Evolutionary conservation across 163 green algal genomes (phyloP).

Genomic region (Scenedesmus sp.): DNA sequence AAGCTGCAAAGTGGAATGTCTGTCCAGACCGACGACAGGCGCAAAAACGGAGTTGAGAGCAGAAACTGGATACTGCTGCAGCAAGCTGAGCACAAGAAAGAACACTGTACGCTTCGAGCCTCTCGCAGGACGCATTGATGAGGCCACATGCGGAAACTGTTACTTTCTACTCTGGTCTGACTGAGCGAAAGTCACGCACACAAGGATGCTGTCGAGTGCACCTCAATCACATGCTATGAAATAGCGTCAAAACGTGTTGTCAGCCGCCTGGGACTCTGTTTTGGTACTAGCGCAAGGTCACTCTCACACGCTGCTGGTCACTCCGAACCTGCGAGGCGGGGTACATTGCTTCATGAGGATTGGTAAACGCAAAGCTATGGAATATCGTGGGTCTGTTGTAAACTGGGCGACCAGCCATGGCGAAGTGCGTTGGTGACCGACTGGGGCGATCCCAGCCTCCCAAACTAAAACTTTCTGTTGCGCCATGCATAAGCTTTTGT

Average conservation of each 20-base stretch:
- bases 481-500: neutral
- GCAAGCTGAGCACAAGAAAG: neutral
- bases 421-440: neutral
- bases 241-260: neutral
- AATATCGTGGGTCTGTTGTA: neutral
- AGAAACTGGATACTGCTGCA: neutral
- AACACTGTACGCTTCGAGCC: neutral
- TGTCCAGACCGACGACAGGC: neutral
- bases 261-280: neutral
- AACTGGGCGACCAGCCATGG: neutral
- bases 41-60: neutral
- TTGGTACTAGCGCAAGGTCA: neutral
- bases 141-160: neutral
- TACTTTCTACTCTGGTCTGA: neutral
- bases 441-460: neutral
- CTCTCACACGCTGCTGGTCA: neutral
- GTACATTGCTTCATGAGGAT: neutral
- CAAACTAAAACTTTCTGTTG: neutral
- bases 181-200: constrained; percentile 2
- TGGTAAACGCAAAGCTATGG: neutral
- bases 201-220: neutral
- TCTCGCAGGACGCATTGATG: neutral
- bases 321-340: neutral
- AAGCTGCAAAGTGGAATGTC: neutral
- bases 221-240: neutral